These are phyloP conservation scores for Candida yuanshanica DNA, from an alignment of 805 yeast species.

Conservation along the genomic window DNA sequence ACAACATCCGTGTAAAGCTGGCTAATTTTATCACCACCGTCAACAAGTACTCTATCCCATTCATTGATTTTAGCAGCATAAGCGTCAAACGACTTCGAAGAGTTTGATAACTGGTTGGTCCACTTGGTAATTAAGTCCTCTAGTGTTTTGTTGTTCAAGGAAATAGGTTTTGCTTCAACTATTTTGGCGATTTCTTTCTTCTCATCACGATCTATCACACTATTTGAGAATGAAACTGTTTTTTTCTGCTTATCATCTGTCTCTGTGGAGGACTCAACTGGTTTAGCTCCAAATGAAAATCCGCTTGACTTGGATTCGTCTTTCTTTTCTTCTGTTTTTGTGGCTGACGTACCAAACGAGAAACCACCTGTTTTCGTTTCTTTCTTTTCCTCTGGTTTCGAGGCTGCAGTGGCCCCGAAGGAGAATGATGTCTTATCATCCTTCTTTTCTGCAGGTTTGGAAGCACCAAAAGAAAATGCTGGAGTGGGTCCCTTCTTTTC, in stretches of 20 bases:
- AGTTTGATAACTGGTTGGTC: slow-evolving; percentile 77
- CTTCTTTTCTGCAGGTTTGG: slow-evolving; percentile 12
- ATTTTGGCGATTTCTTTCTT: slow-evolving; percentile 43
- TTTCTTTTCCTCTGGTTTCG: slow-evolving; percentile 8
- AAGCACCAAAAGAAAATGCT: neutral
- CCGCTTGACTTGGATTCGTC: slow-evolving; percentile 5
- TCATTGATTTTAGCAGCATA: slow-evolving; percentile 70
- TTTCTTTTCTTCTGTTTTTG: slow-evolving; percentile 6
- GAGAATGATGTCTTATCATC: slow-evolving; percentile 6
- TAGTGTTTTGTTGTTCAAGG: slow-evolving; percentile 83
- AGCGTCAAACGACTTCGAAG: slow-evolving; percentile 66
- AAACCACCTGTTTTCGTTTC: slow-evolving; percentile 12
- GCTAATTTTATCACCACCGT: slow-evolving; percentile 80
- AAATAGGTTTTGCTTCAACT: slow-evolving; percentile 61
- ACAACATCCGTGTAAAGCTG: slow-evolving; percentile 71
- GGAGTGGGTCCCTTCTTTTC: neutral
- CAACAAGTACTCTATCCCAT: slow-evolving; percentile 83
- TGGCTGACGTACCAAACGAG: slow-evolving; percentile 18
- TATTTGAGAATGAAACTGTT: slow-evolving; percentile 23
- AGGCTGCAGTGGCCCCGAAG: slow-evolving; percentile 8
- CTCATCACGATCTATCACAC: slow-evolving; percentile 20
- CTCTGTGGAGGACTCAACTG: slow-evolving; percentile 7
- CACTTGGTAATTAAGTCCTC: slow-evolving; percentile 91
- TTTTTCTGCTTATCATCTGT: slow-evolving; percentile 19
- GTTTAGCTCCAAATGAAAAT: slow-evolving; percentile 10